Evolutionary conservation across 768 basidiomycete genomes (phyloP), one percentile per base, ranked within the genome.

Genomic region (Steccherinum ochraceum): DNA sequence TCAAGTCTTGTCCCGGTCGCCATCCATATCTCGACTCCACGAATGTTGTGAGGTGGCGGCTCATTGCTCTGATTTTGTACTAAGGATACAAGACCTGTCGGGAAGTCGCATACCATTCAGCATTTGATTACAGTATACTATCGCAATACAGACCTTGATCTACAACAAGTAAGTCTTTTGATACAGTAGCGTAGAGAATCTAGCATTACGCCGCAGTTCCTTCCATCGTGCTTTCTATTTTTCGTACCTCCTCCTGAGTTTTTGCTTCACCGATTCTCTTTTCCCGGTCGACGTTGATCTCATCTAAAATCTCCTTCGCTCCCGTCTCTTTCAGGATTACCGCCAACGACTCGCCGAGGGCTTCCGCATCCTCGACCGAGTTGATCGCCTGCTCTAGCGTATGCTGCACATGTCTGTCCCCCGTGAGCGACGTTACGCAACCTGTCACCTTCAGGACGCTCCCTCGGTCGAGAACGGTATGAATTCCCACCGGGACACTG

Each of bases 401-500:
- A 55, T 83, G 74, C 58, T 92, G 73, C 47, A 95, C 84, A 57
- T 93, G 90, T 5, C 64, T 67, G 20, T 61, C 65, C 0, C 95
- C 95, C 56, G 84, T 79, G 10, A 97, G 71, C 16, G 85, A 81
- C 2, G 95, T 97, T 26, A 98, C 89, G 46, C 87, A 87, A 0
- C 87, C 90, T 3, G 82, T 82, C 45, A 98, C 66, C 48, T 72
- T 77, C 52, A 99, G 68, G 39, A 59, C 45, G 4, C 50, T 60
- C 24, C 40, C 46, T 27, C 51, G 62, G 11, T 68, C 65, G 3
- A 86, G 65, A 43, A 64, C 68, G 24, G 81, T 83, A 46, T 75
- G 71, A 24, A 91, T 84, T 3, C 94, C 95, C 13, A 99, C 93
- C 2, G 95, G 95, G 0, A 99, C 94, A 54, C 90, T 93, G 69